Conservation (phyloP, 306 rosid genomes). For the Trichosanthes truncata region DNA sequence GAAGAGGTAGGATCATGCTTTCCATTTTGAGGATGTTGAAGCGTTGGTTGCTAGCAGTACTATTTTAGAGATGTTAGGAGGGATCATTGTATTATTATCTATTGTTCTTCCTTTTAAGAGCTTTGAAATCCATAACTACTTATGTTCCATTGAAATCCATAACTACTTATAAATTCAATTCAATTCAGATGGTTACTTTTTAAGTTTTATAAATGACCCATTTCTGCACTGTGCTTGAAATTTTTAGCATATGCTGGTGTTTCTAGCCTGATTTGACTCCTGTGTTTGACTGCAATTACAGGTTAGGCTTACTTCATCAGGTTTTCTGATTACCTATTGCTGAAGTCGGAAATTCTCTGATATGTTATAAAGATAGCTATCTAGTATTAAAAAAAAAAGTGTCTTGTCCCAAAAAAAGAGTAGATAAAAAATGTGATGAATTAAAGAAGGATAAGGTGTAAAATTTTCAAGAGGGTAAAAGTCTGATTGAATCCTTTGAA, state of each 20-base stretch:
- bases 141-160: not conserved
- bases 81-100: not conserved
- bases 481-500: constrained; percentile 9
- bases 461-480: not conserved
- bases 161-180: not conserved
- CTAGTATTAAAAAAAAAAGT: constrained; percentile 8
- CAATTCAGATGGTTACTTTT: not conserved
- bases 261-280: constrained; percentile 25
- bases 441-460: not conserved
- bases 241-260: not conserved
- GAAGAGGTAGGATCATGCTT: not conserved
- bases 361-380: constrained; percentile 16
- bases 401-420: not conserved
- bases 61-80: not conserved
- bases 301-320: constrained; percentile 33
- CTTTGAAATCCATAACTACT: not conserved
- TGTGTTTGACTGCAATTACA: constrained; percentile 34
- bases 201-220: not conserved
- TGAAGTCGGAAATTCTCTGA: constrained; percentile 29
- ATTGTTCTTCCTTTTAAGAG: not conserved
- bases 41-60: not conserved
- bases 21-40: not conserved
- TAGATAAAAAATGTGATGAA: constrained; percentile 15
- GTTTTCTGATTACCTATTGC: constrained; percentile 35
- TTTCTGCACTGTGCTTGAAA: not conserved